A percentile compares a stretch with the other conserved stretches of the same genome.
Conservation (phyloP, 306 rosid species). For the Cyclanthera cordifolia region DNA sequence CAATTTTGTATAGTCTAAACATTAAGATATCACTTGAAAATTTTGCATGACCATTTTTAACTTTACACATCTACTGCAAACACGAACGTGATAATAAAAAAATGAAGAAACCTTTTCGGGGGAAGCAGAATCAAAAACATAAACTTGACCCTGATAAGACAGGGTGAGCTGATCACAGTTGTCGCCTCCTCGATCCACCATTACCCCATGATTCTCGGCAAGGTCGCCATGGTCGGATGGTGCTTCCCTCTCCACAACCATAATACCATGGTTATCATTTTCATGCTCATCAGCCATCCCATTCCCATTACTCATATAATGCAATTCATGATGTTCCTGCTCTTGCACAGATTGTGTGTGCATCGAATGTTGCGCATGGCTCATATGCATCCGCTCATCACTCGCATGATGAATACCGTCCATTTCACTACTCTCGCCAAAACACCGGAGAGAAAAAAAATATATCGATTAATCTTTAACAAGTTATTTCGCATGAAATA, state of each 20-base stretch:
- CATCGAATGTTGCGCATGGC: constrained; percentile 38
- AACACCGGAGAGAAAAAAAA: neutral
- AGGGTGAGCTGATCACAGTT: constrained; percentile 55
- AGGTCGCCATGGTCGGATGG: constrained; percentile 42
- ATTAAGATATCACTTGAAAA: constrained; percentile 8
- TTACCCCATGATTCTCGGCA: constrained; percentile 24
- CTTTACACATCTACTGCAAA: neutral
- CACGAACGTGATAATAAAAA: neutral
- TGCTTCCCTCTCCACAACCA: constrained; percentile 35
- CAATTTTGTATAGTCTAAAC: neutral
- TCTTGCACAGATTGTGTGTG: constrained; percentile 41
- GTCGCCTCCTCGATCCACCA: constrained; percentile 34
- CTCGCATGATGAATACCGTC: constrained; percentile 40
- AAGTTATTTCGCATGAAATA: neutral
- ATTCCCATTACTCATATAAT: constrained; percentile 46
- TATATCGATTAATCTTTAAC: neutral
- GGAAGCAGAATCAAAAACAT: constrained; percentile 53
- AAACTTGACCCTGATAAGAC: constrained; percentile 68
- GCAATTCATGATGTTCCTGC: constrained; percentile 46
- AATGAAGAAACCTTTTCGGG: constrained; percentile 51
- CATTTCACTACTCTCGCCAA: constrained; percentile 25
- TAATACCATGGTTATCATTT: constrained; percentile 33
- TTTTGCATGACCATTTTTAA: neutral
- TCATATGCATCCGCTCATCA: constrained; percentile 35
- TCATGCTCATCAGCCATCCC: constrained; percentile 39